Evolutionary conservation across 768 basidiomycete species (phyloP).

Genomic region (Pleurotus salmoneostramineus): DNA sequence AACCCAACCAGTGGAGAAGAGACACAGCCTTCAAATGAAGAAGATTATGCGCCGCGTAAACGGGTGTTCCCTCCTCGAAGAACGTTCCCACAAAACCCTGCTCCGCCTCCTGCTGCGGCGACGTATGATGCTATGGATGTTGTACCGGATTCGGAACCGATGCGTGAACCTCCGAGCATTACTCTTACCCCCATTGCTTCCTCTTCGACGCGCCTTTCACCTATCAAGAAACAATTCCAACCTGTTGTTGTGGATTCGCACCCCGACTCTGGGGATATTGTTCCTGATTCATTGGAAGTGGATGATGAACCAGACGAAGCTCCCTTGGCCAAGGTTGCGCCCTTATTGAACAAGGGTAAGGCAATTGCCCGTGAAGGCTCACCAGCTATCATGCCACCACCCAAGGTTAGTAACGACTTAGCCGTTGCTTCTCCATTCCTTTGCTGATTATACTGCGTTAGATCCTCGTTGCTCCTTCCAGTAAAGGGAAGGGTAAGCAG

Average conservation of each 20-base stretch:
- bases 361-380: neutral
- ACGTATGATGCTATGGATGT: slow-evolving; percentile 36
- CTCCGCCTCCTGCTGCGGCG: neutral
- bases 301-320: slow-evolving; percentile 37
- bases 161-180: slow-evolving; percentile 18
- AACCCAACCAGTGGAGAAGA: slow-evolving; percentile 4
- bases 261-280: slow-evolving; percentile 15
- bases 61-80: slow-evolving; percentile 4
- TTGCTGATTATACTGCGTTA: neutral
- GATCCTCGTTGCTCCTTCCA: neutral
- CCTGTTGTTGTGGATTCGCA: slow-evolving; percentile 6
- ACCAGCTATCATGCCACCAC: neutral
- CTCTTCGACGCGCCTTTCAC: neutral
- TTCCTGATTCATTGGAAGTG: slow-evolving; percentile 21
- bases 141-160: slow-evolving; percentile 64
- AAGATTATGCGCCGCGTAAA: neutral
- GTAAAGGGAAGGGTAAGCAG: slow-evolving; percentile 1
- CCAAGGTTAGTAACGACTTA: neutral
- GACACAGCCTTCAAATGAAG: slow-evolving; percentile 9
- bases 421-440: neutral
- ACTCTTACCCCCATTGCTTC: neutral
- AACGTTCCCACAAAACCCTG: neutral
- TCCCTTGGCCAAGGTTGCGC: slow-evolving; percentile 32
- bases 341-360: slow-evolving; percentile 20
- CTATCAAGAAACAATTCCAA: slow-evolving; percentile 8